Evolutionary conservation across 2,329 filamentous ascomycete genomes (phyloP).

Genomic region (Fusarium sp.): DNA sequence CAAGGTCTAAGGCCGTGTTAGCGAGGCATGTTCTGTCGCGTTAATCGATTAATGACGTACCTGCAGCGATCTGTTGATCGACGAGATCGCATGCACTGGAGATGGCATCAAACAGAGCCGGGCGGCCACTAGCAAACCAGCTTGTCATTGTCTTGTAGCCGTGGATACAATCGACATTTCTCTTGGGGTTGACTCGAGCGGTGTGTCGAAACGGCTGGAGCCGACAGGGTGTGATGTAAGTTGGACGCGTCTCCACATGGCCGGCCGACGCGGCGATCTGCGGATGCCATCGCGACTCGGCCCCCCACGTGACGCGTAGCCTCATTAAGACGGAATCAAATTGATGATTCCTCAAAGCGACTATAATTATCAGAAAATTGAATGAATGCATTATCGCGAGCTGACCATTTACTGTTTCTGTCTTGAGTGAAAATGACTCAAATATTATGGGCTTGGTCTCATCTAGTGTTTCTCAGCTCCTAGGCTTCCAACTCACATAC

Average conservation of each 20-base stretch:
- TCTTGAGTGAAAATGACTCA: background rate
- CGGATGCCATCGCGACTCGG: background rate
- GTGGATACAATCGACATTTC: conserved; percentile 20
- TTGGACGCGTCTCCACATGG: conserved; percentile 43
- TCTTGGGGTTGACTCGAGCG: conserved; percentile 5
- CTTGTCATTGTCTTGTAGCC: conserved; percentile 50
- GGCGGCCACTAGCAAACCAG: conserved; percentile 55
- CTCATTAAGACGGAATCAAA: background rate
- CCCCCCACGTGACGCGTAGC: conserved; percentile 31
- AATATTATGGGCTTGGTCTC: background rate
- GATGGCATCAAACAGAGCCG: conserved; percentile 55
- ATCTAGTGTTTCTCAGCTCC: background rate
- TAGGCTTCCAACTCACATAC: background rate
- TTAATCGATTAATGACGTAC: conserved; percentile 43
- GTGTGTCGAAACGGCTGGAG: conserved; percentile 6
- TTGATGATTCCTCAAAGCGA: background rate
- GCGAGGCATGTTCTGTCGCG: background rate
- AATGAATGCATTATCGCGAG: background rate
- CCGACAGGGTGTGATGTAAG: conserved; percentile 25
- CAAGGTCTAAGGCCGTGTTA: conserved; percentile 46
- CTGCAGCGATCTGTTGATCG: conserved; percentile 52
- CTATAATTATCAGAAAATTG: background rate
- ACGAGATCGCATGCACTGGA: conserved; percentile 55
- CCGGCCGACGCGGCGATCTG: conserved; percentile 27
- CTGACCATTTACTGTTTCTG: background rate